These are phyloP conservation scores for Oryza officinalis DNA, from an alignment of 176 grass and related monocot species.

Conservation along the genomic window DNA sequence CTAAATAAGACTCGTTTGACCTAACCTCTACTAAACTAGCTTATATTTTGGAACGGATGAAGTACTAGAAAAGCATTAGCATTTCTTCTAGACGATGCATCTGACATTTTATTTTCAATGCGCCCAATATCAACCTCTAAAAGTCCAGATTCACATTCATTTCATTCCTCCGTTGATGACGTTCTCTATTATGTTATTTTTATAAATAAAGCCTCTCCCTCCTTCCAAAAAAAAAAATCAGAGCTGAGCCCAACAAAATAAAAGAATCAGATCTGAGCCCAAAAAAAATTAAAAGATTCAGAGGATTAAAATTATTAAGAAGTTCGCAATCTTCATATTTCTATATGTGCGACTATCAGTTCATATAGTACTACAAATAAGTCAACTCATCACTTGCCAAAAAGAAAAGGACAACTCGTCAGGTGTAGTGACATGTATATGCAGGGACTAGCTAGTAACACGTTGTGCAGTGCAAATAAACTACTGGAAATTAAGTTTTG, in stretches of 20 bases:
- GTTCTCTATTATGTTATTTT: background rate
- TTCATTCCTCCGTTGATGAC: constrained; percentile 9
- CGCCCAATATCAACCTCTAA: too few relatives aligned
- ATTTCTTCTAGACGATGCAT: too few relatives aligned
- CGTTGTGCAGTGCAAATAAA: constrained; percentile 7
- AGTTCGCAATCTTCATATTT: background rate
- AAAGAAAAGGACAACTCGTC: constrained; percentile 29
- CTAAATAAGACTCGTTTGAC: too few relatives aligned
- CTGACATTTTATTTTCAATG: too few relatives aligned
- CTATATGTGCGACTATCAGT: constrained; percentile 11
- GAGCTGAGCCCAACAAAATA: too few relatives aligned
- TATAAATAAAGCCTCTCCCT: too few relatives aligned
- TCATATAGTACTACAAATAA: constrained; percentile 4
- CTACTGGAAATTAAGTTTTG: background rate
- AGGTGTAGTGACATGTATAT: background rate
- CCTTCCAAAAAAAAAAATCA: too few relatives aligned
- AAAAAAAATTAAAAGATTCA: background rate
- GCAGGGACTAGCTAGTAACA: background rate
- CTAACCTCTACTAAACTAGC: too few relatives aligned
- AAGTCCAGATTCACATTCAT: background rate
- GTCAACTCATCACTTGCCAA: constrained; percentile 1
- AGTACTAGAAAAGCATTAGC: too few relatives aligned
- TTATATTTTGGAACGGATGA: too few relatives aligned
- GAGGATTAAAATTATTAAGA: background rate
- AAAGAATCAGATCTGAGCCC: too few relatives aligned